A percentile compares a stretch with the other conserved stretches of the same genome.
Conservation (phyloP, 2,329 filamentous ascomycete species). For the Fusarium nematophilum region DNA sequence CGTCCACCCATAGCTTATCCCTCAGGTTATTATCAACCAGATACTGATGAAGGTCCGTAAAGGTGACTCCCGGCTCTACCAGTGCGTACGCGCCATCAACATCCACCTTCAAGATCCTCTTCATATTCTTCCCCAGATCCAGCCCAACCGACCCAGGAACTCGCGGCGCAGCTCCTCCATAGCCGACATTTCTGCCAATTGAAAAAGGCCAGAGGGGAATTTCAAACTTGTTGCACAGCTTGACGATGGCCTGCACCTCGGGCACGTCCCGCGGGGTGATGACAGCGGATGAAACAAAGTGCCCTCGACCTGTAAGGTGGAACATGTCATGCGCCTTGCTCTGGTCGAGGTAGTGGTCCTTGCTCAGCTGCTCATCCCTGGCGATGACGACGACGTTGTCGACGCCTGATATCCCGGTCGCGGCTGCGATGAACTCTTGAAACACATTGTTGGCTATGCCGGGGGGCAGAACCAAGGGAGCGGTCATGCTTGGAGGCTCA, state of each 20-base stretch:
- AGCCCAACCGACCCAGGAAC: conserved; percentile 23
- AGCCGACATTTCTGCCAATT: conserved; percentile 31
- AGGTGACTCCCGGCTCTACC: conserved; percentile 30
- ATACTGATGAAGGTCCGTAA: conserved; percentile 26
- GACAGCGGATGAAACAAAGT: conserved; percentile 33
- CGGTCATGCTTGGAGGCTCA: too few species aligned
- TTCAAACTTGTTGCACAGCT: conserved; percentile 23
- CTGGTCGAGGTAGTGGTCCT: conserved; percentile 29
- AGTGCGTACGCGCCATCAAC: conserved; percentile 31
- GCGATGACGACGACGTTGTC: conserved; percentile 27
- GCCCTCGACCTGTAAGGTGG: conserved; percentile 21
- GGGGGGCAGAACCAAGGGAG: conserved; percentile 23
- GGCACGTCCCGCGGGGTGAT: conserved; percentile 25
- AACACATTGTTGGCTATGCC: conserved; percentile 8
- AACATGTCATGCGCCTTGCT: conserved; percentile 37
- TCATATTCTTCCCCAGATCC: conserved; percentile 32
- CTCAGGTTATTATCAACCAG: conserved; percentile 25
- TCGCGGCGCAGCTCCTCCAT: conserved; percentile 29
- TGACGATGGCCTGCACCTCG: conserved; percentile 27
- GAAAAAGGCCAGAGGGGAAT: conserved; percentile 38
- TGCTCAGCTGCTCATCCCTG: conserved; percentile 2
- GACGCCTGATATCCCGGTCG: not conserved
- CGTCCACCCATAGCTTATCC: conserved; percentile 33
- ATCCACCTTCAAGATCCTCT: conserved; percentile 28
- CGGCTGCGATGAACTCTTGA: conserved; percentile 21